Conservation (phyloP, 2,329 filamentous ascomycete species). For the Grosmannia clavigera region DNA sequence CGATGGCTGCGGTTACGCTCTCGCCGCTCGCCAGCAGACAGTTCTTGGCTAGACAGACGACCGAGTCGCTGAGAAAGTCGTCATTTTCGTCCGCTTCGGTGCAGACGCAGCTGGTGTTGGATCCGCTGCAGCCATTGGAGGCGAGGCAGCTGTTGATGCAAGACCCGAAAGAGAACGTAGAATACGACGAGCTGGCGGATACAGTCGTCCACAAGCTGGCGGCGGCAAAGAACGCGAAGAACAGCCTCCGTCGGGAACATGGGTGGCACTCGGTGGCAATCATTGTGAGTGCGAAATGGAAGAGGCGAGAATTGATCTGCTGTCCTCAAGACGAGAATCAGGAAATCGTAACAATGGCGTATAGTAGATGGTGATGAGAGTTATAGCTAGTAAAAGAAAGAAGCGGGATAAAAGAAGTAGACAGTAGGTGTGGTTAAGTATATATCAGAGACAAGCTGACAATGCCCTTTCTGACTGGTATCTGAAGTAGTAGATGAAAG, state of each 20-base stretch:
- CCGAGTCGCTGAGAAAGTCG: conserved; percentile 8
- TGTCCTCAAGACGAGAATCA: too few relatives aligned
- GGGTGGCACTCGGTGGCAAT: not conserved
- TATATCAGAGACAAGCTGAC: not conserved
- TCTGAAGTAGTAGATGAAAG: not conserved
- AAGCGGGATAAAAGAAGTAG: not conserved
- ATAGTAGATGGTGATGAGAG: not conserved
- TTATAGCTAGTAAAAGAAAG: not conserved
- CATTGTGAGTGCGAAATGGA: not conserved
- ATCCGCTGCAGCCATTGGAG: conserved; percentile 8
- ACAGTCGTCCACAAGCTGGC: not conserved
- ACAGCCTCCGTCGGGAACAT: not conserved
- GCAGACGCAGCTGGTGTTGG: conserved; percentile 11
- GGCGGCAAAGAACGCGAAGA: not conserved
- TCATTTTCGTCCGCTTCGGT: not conserved
- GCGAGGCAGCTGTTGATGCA: conserved; percentile 11
- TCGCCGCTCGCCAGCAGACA: conserved; percentile 6
- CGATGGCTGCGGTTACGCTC: not conserved
- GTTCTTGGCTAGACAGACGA: conserved; percentile 9
- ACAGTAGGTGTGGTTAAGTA: not conserved
- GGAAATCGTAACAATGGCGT: not conserved
- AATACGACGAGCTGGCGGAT: not conserved
- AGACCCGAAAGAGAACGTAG: conserved; percentile 4
- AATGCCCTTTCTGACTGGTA: not conserved
- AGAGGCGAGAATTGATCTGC: not conserved